Percentiles rank a stretch among this genome's conserved stretches.
phyloP scores from a whole-genome alignment of 768 basidiomycete species.

The Rhizopogon rudus region DNA sequence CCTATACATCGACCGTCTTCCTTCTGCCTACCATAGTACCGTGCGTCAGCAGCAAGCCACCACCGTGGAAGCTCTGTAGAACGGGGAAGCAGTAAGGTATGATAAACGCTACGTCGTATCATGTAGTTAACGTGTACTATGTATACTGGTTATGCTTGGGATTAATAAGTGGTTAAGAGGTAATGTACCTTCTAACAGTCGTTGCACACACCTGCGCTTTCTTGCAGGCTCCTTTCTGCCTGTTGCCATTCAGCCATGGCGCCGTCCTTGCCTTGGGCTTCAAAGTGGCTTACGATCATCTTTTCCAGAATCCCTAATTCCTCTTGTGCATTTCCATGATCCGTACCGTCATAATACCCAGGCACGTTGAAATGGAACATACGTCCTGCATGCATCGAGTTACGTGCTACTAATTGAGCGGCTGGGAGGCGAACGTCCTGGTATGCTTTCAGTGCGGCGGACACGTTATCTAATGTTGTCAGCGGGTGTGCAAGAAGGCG shows the following conservation, averaged over 20 bases:
- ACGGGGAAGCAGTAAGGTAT: too few relatives aligned
- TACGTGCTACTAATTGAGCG: conserved; percentile 5
- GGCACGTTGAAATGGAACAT: conserved; percentile 13
- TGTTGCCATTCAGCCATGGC: conserved; percentile 10
- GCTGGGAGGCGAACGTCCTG: conserved; percentile 15
- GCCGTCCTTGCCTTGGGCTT: not conserved
- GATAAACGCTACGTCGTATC: too few relatives aligned
- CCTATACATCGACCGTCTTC: too few relatives aligned
- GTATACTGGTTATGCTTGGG: too few relatives aligned
- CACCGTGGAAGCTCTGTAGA: too few relatives aligned
- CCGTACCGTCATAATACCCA: conserved; percentile 5
- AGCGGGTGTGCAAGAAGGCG: conserved; percentile 10
- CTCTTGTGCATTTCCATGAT: not conserved
- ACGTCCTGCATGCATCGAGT: conserved; percentile 5
- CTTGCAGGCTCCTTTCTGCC: conserved; percentile 12
- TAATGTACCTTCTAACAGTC: not conserved
- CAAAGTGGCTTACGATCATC: not conserved
- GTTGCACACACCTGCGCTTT: conserved; percentile 2
- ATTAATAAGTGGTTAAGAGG: too few relatives aligned
- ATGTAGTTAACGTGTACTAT: not conserved
- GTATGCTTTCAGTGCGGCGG: conserved; percentile 10
- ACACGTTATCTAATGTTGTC: conserved; percentile 3
- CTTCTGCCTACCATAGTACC: too few relatives aligned
- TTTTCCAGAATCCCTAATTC: conserved; percentile 6
- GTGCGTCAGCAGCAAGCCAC: too few relatives aligned